Evolutionary conservation across 305 asterid genomes (phyloP).

Genomic region (Rubia balearica): DNA sequence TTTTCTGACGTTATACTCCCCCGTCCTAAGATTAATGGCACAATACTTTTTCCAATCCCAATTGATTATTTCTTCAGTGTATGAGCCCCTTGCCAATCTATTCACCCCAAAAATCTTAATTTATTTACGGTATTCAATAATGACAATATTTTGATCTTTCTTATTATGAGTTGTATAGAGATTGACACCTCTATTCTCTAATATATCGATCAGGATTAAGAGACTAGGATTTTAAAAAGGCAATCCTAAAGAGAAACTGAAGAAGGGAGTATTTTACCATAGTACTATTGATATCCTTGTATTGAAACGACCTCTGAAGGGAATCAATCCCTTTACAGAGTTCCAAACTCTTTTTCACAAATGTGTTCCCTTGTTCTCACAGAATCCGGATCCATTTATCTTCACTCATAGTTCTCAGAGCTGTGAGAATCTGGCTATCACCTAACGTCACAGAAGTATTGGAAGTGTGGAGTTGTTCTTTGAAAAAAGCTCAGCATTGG

Average conservation of each 20-base stretch:
- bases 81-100: not conserved
- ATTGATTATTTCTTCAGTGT: not conserved
- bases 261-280: not conserved
- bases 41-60: no score
- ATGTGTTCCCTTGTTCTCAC: no score
- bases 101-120: not conserved
- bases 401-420: no score
- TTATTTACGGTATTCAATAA: not conserved
- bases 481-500: slow-evolving; percentile 5
- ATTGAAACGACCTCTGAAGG: not conserved
- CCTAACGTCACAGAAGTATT: not conserved
- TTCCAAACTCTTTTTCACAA: no score
- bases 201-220: not conserved
- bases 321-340: not conserved
- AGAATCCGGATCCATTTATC: no score
- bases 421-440: not conserved
- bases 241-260: not conserved
- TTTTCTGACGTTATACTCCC: no score
- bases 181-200: not conserved
- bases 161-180: not conserved
- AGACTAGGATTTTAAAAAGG: not conserved
- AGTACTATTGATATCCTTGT: not conserved
- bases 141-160: not conserved
- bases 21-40: no score
- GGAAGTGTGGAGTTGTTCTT: not conserved